These are phyloP conservation scores for Astrothelium subdiscretum DNA, from an alignment of 495 filamentous ascomycete species.

Conservation along the genomic window DNA sequence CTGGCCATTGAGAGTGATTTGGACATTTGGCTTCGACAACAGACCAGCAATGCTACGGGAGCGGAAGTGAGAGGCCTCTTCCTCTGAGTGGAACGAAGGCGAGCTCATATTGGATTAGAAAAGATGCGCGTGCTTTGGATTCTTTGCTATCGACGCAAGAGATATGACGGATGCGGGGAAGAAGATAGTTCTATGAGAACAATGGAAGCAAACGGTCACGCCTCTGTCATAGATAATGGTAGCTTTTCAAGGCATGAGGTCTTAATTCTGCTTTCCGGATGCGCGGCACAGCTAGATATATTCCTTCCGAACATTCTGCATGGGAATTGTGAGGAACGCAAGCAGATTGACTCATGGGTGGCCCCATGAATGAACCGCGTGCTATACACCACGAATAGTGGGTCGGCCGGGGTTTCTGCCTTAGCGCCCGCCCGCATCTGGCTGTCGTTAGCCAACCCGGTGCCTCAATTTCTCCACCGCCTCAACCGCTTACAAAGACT, in stretches of 20 bases:
- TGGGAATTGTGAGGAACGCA: neutral
- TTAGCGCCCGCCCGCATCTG: neutral
- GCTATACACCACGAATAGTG: neutral
- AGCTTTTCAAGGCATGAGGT: neutral
- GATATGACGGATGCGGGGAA: neutral
- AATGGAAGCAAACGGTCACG: too few species aligned
- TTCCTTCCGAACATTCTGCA: neutral
- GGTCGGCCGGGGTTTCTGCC: neutral
- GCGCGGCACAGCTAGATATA: neutral
- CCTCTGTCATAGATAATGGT: neutral
- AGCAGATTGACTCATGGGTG: neutral
- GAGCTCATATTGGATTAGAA: constrained; percentile 7
- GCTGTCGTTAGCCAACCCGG: neutral
- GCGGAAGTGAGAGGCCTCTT: constrained; percentile 2
- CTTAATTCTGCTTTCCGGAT: neutral
- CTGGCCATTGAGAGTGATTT: constrained; percentile 21
- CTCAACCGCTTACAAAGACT: neutral
- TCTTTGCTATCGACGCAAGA: neutral
- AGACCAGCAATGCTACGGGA: constrained; percentile 17
- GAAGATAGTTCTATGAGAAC: neutral
- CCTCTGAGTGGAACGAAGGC: constrained; percentile 6
- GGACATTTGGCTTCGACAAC: constrained; percentile 20
- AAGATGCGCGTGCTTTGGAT: neutral
- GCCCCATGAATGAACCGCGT: neutral
- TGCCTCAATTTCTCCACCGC: neutral